Conservation (phyloP, 495 filamentous ascomycete genomes). For the Haplographium delicatum region DNA sequence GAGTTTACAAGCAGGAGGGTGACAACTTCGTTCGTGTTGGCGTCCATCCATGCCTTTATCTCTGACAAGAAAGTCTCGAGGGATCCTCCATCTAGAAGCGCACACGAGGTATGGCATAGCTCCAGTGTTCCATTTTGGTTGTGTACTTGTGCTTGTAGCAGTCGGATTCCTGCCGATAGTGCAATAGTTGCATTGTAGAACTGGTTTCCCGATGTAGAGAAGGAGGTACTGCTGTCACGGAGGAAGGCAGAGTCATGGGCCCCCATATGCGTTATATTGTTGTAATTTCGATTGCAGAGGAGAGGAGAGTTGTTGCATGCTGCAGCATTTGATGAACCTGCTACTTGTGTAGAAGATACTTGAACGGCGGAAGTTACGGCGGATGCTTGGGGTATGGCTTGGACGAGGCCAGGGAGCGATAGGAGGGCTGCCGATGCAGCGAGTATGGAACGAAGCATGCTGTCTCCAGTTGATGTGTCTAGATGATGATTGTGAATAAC, state of each 20-base stretch:
- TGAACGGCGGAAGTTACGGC: background rate
- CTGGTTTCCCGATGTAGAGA: slow-evolving; percentile 59
- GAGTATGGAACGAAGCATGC: slow-evolving; percentile 11
- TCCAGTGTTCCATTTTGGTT: slow-evolving; percentile 41
- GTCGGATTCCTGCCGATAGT: slow-evolving; percentile 61
- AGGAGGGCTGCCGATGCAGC: slow-evolving; percentile 17
- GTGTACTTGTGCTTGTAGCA: slow-evolving; percentile 68
- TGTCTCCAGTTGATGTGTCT: too few species aligned
- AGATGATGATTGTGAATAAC: too few species aligned
- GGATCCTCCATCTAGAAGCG: slow-evolving; percentile 58
- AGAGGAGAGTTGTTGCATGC: slow-evolving; percentile 64
- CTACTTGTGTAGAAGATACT: slow-evolving; percentile 9
- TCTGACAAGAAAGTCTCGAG: slow-evolving; percentile 50
- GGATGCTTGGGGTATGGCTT: slow-evolving; percentile 14
- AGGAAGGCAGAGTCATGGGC: slow-evolving; percentile 68
- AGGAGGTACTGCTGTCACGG: slow-evolving; percentile 43
- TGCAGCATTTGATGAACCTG: slow-evolving; percentile 15
- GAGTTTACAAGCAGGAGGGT: slow-evolving; percentile 67
- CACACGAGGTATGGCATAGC: slow-evolving; percentile 63
- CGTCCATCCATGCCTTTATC: slow-evolving; percentile 61
- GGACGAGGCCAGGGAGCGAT: slow-evolving; percentile 8
- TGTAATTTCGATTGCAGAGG: slow-evolving; percentile 57
- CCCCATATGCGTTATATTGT: slow-evolving; percentile 62
- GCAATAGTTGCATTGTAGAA: slow-evolving; percentile 59
- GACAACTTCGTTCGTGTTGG: slow-evolving; percentile 61